Base-by-base conservation (phyloP, 768 basidiomycete genomes). In the Naganishia kalamii region DNA sequence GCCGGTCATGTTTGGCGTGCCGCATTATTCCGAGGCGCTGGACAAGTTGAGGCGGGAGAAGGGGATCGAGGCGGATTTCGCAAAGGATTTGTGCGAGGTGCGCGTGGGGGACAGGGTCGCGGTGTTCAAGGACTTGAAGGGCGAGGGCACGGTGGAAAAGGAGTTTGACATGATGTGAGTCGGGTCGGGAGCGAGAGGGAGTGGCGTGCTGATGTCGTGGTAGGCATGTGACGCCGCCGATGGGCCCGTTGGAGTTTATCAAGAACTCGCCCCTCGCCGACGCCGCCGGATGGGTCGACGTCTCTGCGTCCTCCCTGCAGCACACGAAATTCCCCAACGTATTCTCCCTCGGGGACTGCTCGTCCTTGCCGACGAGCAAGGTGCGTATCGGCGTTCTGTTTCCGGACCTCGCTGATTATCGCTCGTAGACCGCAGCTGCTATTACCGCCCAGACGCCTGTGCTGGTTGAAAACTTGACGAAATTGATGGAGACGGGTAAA, bases 1-100 rank as follows among this genome's bases (percentile, higher is more conserved):
- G 64, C 91, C 92, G 19, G 84, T 88, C 47, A 98, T 99, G 93
- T 98, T 99, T 80, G 85, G 86, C 70, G 93, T 96, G 62, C 92
- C 92, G 74, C 93, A 98, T 78, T 99, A 98, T 79, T 87, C 90
- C 3, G 88, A 93, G 68, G 90, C 87, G 4, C 82, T 98, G 49
- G 83, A 96, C 49, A 80, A 81, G 21, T 81, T 98, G 62, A 85
- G 94, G 47, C 73, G 86, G 43, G 79, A 89, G 72, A 88, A 94
- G 49, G 86, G 87, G 65, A 83, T 98, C 63, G 86, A 84, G n/a
- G 92, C 84, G 0, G 78, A 83, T 65, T 96, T 98, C 79, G 83
- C 83, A 68, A 88, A 89, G 79, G 89, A 97, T 75, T 84, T 99
- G 63, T 80, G 87, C 63, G 81, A 87, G 37, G 79, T 99, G 65